These are phyloP conservation scores for Hypoxylon sp. DNA, from an alignment of 2,329 filamentous ascomycete genomes.

Conservation along the genomic window DNA sequence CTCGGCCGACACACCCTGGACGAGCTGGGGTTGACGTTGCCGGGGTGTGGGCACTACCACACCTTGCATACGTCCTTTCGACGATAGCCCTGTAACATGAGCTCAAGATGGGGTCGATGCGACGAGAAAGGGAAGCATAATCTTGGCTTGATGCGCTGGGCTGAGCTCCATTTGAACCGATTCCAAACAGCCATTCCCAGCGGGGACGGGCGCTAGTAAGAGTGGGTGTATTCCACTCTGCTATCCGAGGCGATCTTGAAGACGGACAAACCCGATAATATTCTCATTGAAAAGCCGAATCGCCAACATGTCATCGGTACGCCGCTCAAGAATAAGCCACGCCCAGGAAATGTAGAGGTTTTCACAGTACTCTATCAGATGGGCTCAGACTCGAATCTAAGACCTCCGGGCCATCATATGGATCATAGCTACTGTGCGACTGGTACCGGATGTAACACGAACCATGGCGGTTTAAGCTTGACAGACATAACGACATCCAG, in stretches of 20 bases:
- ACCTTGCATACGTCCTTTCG: slow-evolving; percentile 53
- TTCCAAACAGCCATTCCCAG: slow-evolving; percentile 49
- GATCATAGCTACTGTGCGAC: slow-evolving; percentile 10
- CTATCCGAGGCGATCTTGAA: slow-evolving; percentile 16
- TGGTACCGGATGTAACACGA: slow-evolving; percentile 20
- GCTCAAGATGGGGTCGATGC: slow-evolving; percentile 55
- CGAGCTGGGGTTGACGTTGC: slow-evolving; percentile 54
- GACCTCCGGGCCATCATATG: not conserved
- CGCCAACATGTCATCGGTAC: slow-evolving; percentile 8
- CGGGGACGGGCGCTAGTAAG: slow-evolving; percentile 31
- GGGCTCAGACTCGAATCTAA: slow-evolving; percentile 5
- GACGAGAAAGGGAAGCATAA: slow-evolving; percentile 56
- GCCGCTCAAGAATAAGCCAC: not conserved
- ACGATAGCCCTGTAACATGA: slow-evolving; percentile 61
- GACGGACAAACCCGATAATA: slow-evolving; percentile 20
- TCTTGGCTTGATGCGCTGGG: slow-evolving; percentile 55
- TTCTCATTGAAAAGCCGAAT: not conserved
- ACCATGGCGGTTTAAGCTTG: slow-evolving; percentile 25
- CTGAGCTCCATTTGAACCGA: slow-evolving; percentile 52
- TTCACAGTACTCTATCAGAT: slow-evolving; percentile 1
- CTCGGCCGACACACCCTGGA: slow-evolving; percentile 56
- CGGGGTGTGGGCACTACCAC: slow-evolving; percentile 55
- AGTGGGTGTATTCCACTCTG: slow-evolving; percentile 36
- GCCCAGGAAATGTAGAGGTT: not conserved
- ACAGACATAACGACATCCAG: slow-evolving; percentile 35